Evolutionary conservation across 2,329 filamentous ascomycete species (phyloP), one percentile per base, ranked within the genome.

Genomic region (Ilyonectria sp.): DNA sequence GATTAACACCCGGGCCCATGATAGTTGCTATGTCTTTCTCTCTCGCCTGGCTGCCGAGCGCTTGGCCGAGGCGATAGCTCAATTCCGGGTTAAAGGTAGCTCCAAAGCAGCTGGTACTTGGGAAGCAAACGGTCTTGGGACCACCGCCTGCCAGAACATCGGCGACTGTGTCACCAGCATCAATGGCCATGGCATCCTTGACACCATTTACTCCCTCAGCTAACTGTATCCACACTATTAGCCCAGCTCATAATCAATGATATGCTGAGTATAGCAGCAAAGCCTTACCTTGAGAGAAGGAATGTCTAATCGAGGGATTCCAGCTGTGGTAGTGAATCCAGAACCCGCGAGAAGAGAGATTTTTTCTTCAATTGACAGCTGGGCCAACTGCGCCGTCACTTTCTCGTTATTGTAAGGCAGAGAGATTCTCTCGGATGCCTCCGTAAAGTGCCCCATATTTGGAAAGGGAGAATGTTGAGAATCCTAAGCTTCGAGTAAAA

Each of bases 1-100:
- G 67, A 4, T 71, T 71, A 4, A 71, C 71, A 0, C 65, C 71
- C 1, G 69, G 69, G 0, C 69, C 69, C 0, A 70, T 23, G 7
- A 71, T 56, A 17, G 63, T 50, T 37, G 67, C 64, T 15, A 64
- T 56, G 13, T 50, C 54, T 33, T 69, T 70, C 35, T 61, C 50
- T 11, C 54, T 50, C 1, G 69, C 69, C 53, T 71, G 68, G 3
- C 60, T 60, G 11, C 59, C 59, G 13, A 69, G 60, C 9, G 63
- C 19, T 8, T 31, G 35, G 1, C 67, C 67, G 9, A 67, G 43
- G 11, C 43, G 33, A 17, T 61, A 19, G 2, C 67, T 33, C 3
- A 69, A 64, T 13, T 67, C 60, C 2, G 59, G 37, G 15, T 69
- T 54, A 64, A 64, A 69, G 40, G 67, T 33, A 17, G 63, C 62